Base-by-base conservation (phyloP, 23 red algal genomes). In the Gracilaria domingensis region DNA sequence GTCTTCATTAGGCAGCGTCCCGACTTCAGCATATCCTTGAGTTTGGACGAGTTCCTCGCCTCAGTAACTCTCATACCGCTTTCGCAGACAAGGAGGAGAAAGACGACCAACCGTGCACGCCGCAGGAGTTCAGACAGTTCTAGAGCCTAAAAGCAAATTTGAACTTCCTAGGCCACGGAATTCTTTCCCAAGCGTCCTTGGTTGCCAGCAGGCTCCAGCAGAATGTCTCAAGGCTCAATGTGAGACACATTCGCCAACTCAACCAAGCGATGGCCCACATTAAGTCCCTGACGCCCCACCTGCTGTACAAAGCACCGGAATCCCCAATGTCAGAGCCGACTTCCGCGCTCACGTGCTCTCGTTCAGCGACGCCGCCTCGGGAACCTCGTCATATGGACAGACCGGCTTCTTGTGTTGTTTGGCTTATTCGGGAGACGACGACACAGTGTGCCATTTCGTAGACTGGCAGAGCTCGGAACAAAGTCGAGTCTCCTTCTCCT, bases 401-500 rank as follows among this genome's bases (percentile, higher is more conserved):
- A 33, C 56, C 21, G 81, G 54, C 23, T 84, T 65, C n/a, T 39
- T 84, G 35, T 34, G 38, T 8, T 12, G 14, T 35, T 33, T 81
- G 0, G 48, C 25, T 12, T 38, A 25, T 53, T 17, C 20, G 29
- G 1, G 0, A 5, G 59, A 58, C 30, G 58, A 13, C 8, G 16
- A 0, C 11, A 6, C 33, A 12, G 0, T 44, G 24, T 84, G 20
- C 58, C 60, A 84, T 47, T 12, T 61, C 13, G 14, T 84, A 8
- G 81, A 67, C 39, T 84, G 81, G 81, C 54, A 66, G 59, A 66
- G 56, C 13, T 62, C 33, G 4, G 70, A 67, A 37, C 81, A 66
- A 26, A 39, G 30, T 37, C 58, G 81, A 38, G 57, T 84, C 24
- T 84, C 48, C 13, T 83, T 83, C 80, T 83, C 80, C 16, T 66